Percentiles rank a stretch among this genome's conserved stretches.
Evolutionary conservation across 2,329 filamentous ascomycete genomes (phyloP).

Genomic region (Curvularia hawaiiensis): DNA sequence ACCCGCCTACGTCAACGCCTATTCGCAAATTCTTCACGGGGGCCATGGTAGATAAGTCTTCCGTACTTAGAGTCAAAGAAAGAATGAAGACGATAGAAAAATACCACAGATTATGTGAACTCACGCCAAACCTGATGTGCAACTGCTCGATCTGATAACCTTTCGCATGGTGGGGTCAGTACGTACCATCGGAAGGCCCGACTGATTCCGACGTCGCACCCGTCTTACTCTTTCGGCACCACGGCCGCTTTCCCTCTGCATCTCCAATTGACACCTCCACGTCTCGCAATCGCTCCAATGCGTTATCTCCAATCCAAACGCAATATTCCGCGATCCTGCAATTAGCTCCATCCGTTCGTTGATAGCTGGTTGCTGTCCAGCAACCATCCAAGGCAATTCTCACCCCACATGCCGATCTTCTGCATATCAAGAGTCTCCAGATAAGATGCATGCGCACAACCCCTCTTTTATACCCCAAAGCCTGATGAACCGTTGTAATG

Average conservation of each 20-base stretch:
- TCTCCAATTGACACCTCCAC: neutral
- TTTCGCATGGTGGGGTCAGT: constrained; percentile 17
- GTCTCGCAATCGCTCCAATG: neutral
- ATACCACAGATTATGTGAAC: neutral
- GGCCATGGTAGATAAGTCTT: constrained; percentile 12
- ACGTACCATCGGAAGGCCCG: neutral
- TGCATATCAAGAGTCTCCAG: neutral
- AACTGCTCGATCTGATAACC: constrained; percentile 19
- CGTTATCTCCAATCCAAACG: neutral
- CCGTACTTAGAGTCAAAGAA: neutral
- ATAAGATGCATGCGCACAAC: neutral
- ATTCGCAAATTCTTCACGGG: constrained; percentile 43
- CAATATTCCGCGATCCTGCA: neutral
- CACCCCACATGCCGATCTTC: neutral
- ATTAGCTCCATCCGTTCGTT: neutral
- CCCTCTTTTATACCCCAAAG: neutral
- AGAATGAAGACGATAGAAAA: neutral
- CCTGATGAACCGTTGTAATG: neutral
- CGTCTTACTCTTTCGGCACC: neutral
- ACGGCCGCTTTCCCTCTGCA: neutral
- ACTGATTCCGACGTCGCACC: constrained; percentile 1
- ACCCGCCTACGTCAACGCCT: constrained; percentile 53
- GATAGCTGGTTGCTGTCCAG: neutral
- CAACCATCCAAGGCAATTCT: neutral
- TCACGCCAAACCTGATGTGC: neutral